Percentiles rank a stretch among this genome's conserved stretches.
phyloP scores from a whole-genome alignment of 129 eudicot species.

The Helianthus tuberosus region DNA sequence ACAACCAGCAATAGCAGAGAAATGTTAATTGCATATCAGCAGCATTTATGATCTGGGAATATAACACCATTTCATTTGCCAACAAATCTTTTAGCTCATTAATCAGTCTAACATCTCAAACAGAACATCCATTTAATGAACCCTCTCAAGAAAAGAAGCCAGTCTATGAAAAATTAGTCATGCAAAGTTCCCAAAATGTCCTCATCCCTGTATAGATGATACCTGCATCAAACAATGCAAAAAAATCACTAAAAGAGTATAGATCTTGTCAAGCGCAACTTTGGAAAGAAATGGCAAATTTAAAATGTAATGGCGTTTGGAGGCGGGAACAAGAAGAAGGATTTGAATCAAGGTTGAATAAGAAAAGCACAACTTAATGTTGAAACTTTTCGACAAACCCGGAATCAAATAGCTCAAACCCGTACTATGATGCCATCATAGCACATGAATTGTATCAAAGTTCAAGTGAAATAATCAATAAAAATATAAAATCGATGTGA shows the following conservation, averaged over 20 bases:
- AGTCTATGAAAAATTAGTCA: conserved; percentile 39
- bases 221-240: conserved; percentile 51
- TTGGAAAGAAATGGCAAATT: background rate
- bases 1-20: background rate
- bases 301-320: conserved; percentile 66
- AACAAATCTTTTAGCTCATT: conserved; percentile 1
- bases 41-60: background rate
- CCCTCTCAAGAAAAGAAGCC: background rate
- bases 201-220: conserved; percentile 76
- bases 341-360: conserved; percentile 16
- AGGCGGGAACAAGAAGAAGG: conserved; percentile 54
- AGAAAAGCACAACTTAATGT: conserved; percentile 24
- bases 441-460: conserved; percentile 5
- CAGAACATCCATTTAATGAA: background rate
- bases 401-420: conserved; percentile 40
- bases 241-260: background rate
- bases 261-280: background rate
- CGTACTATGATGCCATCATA: conserved; percentile 77
- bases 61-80: background rate
- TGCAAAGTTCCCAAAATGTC: conserved; percentile 88
- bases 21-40: background rate
- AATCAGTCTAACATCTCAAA: conserved; percentile 10
- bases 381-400: conserved; percentile 17
- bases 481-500: conserved; percentile 30
- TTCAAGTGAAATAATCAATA: conserved; percentile 21